Conservation (phyloP, 768 basidiomycete species). For the Kwoniella dendrophila region DNA sequence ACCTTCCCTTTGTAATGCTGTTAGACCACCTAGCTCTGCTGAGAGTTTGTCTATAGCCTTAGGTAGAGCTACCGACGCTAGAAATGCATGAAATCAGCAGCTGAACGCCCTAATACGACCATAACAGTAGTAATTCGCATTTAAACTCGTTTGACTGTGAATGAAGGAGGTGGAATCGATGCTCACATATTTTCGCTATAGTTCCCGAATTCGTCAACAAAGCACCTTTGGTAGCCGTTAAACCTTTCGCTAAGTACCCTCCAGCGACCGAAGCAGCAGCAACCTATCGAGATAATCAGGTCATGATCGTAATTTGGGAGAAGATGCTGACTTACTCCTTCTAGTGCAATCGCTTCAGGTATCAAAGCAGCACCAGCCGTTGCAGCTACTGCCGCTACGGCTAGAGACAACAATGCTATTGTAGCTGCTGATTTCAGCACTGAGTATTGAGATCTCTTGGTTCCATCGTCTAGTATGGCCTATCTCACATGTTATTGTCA, state of each 20-base stretch:
- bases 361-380: conserved; percentile 50
- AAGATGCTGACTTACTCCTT: conserved; percentile 30
- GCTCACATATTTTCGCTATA: conserved; percentile 48
- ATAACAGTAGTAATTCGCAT: too few relatives aligned
- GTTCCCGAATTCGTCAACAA: conserved; percentile 40
- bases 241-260: conserved; percentile 39
- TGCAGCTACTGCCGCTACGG: conserved; percentile 48
- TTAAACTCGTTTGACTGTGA: too few relatives aligned
- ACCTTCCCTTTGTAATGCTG: conserved; percentile 51
- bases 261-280: conserved; percentile 41
- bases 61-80: conserved; percentile 45
- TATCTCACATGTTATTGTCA: conserved; percentile 3
- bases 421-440: conserved; percentile 52
- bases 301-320: background rate
- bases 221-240: conserved; percentile 40
- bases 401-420: conserved; percentile 48
- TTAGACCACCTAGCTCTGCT: conserved; percentile 45
- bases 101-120: background rate
- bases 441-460: conserved; percentile 45
- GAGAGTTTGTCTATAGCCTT: conserved; percentile 47
- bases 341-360: conserved; percentile 40
- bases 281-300: conserved; percentile 13
- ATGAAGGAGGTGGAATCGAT: background rate
- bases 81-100: background rate
- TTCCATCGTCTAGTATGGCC: conserved; percentile 48